Evolutionary conservation across 2,329 filamentous ascomycete species (phyloP), one percentile per base, ranked within the genome.

Genomic region (Akanthomyces muscarius): DNA sequence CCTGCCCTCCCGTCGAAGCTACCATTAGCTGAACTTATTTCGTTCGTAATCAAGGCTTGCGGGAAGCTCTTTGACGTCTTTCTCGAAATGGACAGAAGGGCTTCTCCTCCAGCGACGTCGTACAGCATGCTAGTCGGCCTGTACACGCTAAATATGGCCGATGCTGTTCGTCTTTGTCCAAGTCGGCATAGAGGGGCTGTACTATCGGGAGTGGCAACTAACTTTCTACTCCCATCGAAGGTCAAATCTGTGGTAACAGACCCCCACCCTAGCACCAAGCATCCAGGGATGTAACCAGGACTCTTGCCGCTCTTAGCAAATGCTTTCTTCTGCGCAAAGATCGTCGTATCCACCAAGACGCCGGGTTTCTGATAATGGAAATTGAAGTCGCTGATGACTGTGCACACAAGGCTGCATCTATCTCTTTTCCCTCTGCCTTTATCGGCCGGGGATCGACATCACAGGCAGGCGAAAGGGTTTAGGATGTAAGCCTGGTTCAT

Each of bases 171-270:
- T 42, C 14, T 23, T 41, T 4, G 41, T 10, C 1, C 38, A 5
- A 3, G 38, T 41, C 14, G 14, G 13, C 38, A 41, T 28, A 41
- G 38, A 41, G 4, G 38, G 38, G 38, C 13, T 41, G 13, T 55
- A 28, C 4, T 30, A 18, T 45, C 54, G 54, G 54, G 54, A 57
- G 54, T 47, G 54, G 54, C 54, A 47, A 57, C 54, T n/a, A 57
- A 5, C 42, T 57, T 33, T 36, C 14, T 47, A 25, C 54, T 47
- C 33, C 13, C 21, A 30, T 18, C 47, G 14, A 25, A 10, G 23
- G 7, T 13, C 18, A 52, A 52, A 52, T 52, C 50, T 38, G 30
- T 30, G 21, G 50, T 18, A 23, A 10, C 48, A 21, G 38, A 14
- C 30, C 51, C 18, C 51, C 51, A 36, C 48, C 30, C 13, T 36